These are phyloP conservation scores for Hygrocybe punicea DNA, from an alignment of 768 basidiomycete species.

Conservation along the genomic window DNA sequence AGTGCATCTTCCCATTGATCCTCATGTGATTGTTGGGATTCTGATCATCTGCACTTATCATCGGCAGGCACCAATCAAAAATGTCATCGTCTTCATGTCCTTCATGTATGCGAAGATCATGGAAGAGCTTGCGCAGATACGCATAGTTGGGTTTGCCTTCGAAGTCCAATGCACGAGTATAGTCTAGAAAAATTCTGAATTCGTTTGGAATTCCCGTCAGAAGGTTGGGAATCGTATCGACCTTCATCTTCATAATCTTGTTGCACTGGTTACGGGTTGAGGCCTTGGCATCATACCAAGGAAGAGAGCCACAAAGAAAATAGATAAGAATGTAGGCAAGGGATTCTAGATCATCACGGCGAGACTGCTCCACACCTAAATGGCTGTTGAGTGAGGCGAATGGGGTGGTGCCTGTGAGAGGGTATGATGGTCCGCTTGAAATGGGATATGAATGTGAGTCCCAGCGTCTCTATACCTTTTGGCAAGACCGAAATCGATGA, in stretches of 20 bases:
- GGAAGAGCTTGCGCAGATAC: constrained; percentile 55
- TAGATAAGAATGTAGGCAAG: constrained; percentile 80
- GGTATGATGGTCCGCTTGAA: constrained; percentile 69
- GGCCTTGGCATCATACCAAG: constrained; percentile 22
- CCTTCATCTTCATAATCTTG: constrained; percentile 27
- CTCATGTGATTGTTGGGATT: no score
- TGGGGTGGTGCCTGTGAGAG: constrained; percentile 76
- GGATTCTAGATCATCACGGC: constrained; percentile 78
- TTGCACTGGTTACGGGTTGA: background rate
- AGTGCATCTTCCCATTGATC: no score
- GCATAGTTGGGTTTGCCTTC: constrained; percentile 60
- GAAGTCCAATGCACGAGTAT: constrained; percentile 53
- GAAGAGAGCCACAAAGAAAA: background rate
- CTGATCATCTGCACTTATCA: background rate
- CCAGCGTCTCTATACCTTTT: no score
- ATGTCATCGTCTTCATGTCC: constrained; percentile 57
- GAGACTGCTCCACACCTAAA: constrained; percentile 53
- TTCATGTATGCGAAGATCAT: constrained; percentile 38
- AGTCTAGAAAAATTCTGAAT: constrained; percentile 57
- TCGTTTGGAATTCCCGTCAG: constrained; percentile 76
- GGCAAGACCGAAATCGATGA: no score
- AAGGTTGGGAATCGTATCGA: constrained; percentile 66
- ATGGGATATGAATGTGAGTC: constrained; percentile 37
- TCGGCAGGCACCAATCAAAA: constrained; percentile 46
- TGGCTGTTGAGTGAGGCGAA: constrained; percentile 66